Conservation (phyloP, 805 yeast genomes). For the Candida piceae region DNA sequence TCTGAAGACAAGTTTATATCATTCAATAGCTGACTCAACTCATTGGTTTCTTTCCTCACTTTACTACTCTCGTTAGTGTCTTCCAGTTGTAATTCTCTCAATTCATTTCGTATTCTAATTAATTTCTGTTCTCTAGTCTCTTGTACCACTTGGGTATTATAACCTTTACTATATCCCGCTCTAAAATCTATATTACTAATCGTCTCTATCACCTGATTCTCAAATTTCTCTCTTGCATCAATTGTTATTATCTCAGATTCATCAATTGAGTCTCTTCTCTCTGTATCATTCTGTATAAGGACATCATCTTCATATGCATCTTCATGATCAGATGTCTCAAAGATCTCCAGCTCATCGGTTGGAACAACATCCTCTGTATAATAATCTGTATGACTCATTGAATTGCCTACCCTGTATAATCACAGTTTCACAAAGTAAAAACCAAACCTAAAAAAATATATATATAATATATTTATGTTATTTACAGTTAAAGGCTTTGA, state of each 20-base stretch:
- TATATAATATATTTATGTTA: no score
- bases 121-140: background rate
- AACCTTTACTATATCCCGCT: background rate
- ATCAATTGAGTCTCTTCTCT: background rate
- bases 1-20: slow-evolving; percentile 6
- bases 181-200: background rate
- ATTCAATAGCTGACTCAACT: background rate
- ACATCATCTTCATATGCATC: slow-evolving; percentile 2
- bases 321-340: slow-evolving; percentile 15
- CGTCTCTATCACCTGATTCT: background rate
- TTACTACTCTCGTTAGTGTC: slow-evolving; percentile 3
- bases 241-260: background rate
- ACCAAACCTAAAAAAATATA: no score
- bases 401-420: no score
- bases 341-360: slow-evolving; percentile 17
- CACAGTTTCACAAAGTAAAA: background rate
- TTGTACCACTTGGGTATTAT: background rate
- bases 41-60: background rate
- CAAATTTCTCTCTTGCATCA: slow-evolving; percentile 4
- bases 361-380: slow-evolving; percentile 24
- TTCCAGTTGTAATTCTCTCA: slow-evolving; percentile 1
- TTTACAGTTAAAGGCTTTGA: no score
- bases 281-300: background rate
- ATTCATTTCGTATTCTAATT: slow-evolving; percentile 1
- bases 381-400: slow-evolving; percentile 14